Evolutionary conservation across 305 asterid species (phyloP).

Genomic region (Fraxinus velutina): DNA sequence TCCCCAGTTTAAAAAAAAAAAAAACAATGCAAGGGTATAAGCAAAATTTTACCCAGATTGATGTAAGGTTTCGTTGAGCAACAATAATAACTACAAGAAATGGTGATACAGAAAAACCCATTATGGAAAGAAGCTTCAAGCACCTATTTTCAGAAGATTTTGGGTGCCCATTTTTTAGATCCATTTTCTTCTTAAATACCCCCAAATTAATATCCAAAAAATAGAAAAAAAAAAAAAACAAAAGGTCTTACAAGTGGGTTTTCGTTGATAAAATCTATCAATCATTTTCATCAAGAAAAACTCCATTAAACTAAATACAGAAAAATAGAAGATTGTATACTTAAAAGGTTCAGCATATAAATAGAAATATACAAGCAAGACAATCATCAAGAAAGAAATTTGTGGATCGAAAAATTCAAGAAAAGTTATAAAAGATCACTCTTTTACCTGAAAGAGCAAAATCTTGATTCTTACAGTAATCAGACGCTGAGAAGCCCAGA

Average conservation of each 20-base stretch:
- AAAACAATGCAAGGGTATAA: not conserved
- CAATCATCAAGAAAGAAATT: not conserved
- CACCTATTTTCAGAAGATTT: conserved; percentile 5
- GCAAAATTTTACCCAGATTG: conserved; percentile 11
- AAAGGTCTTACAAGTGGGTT: not conserved
- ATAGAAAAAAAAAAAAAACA: no score
- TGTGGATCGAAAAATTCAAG: not conserved
- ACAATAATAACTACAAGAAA: conserved; percentile 15
- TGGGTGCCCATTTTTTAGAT: conserved; percentile 2
- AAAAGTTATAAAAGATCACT: not conserved
- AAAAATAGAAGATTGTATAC: not conserved
- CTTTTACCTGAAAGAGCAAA: conserved; percentile 31
- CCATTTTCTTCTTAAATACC: conserved; percentile 19
- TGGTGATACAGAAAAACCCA: not conserved
- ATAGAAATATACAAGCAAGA: not conserved
- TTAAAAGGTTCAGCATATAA: not conserved
- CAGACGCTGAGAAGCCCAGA: conserved; percentile 13
- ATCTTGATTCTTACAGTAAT: not conserved
- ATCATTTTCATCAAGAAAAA: not conserved
- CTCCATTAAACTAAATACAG: not conserved
- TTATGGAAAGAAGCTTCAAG: not conserved
- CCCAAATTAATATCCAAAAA: conserved; percentile 11
- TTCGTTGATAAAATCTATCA: not conserved
- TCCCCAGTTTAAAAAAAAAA: no score
- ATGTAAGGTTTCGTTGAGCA: not conserved